Base-by-base conservation (phyloP, 1,284 basidiomycete genomes). In the Cutaneotrichosporon mucoides region DNA sequence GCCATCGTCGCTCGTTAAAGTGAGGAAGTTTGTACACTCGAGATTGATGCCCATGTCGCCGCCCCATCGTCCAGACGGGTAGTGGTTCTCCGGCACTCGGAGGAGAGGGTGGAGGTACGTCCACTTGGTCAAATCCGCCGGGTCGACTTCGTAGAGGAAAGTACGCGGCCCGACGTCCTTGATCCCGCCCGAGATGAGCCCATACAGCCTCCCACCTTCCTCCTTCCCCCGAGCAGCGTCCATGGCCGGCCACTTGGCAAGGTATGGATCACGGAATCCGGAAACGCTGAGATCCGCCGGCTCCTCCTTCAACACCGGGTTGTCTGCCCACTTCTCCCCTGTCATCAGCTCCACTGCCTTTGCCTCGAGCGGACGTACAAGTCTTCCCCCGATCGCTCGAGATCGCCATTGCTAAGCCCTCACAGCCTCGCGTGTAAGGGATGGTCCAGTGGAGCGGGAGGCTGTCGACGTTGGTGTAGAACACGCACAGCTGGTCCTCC, bases 231-330 rank as follows among this genome's bases (percentile, higher is more conserved):
- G 48, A 4, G 56, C 44, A 3, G 3, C 33, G 33, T 67, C 66
- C 51, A 64, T 62, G 3, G 57, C 58, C 11, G 60, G 58, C 66
- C 66, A 68, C 10, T 45, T 48, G 3, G 55, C 55, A 16, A 68
- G 42, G 42, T 47, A 64, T 3, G 66, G 66, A 42, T 68, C 66
- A 3, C 66, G 57, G 53, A 61, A 68, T 1, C 66, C 66, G 4
- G 64, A 65, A 9, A 64, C 58, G 24, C 55, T 11, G 3, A 59
- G n/a, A 0, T 41, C 41, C 7, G 34, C 36, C 3, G 66, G 66
- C 33, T 60, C 60, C 5, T 56, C 59, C 5, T n/a, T 6, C 8
- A 64, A 35, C 35, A 66, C 52, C 1, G 66, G 66, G 49, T 68
- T 66, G 24, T 12, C 7, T 6, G 37, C 34, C 24, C 54, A 33